A percentile compares a stretch with the other conserved stretches of the same genome.
Evolutionary conservation across 352 stramenopile species (phyloP).

Genomic region (Pythium plurisporium): DNA sequence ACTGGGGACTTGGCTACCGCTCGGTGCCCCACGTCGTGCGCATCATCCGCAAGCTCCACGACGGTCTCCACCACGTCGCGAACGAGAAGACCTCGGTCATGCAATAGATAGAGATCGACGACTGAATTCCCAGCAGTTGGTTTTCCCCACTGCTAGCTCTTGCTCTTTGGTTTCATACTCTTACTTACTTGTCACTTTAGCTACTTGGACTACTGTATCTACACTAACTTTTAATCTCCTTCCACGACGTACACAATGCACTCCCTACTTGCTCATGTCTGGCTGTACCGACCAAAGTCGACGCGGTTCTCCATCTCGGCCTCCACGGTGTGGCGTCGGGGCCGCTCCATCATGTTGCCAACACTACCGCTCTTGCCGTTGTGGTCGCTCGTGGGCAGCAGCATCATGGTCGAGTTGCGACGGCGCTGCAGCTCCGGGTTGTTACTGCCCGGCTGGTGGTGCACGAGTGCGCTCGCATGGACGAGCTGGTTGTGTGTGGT

Average conservation of each 20-base stretch:
- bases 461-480: not conserved
- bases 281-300: slow-evolving; percentile 52
- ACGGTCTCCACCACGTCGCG: slow-evolving; percentile 31
- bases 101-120: not conserved
- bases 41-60: slow-evolving; percentile 44
- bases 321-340: slow-evolving; percentile 14
- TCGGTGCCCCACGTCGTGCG: slow-evolving; percentile 59
- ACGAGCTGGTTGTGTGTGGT: slow-evolving; percentile 10
- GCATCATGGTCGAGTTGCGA: slow-evolving; percentile 20
- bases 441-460: slow-evolving; percentile 7
- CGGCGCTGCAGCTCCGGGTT: slow-evolving; percentile 10
- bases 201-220: slow-evolving; percentile 13
- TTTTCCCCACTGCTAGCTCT: too few relatives aligned
- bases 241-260: not conserved
- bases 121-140: too few relatives aligned
- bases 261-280: slow-evolving; percentile 34
- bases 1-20: slow-evolving; percentile 70
- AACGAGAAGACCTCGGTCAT: slow-evolving; percentile 20
- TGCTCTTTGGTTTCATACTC: not conserved
- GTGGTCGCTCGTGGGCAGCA: slow-evolving; percentile 1
- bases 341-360: not conserved
- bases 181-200: not conserved
- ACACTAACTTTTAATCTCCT: not conserved
- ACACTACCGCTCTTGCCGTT: not conserved
- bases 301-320: slow-evolving; percentile 36